A percentile compares a stretch with the other conserved stretches of the same genome.
These are phyloP conservation scores for Paecilomyces sp. DNA, from an alignment of 2,329 filamentous ascomycete species.

Conservation along the genomic window DNA sequence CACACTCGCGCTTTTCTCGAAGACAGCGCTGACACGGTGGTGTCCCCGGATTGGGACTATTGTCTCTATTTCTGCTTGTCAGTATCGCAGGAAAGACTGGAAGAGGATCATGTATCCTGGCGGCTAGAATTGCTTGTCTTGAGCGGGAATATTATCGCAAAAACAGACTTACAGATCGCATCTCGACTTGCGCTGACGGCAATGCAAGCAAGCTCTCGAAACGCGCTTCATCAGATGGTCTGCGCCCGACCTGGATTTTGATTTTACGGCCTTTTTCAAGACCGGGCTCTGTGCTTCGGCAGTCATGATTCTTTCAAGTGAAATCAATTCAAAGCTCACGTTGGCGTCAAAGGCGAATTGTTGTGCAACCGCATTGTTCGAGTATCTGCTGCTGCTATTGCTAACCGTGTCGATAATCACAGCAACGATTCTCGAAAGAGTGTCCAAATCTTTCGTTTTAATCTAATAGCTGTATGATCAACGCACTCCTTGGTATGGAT, in stretches of 20 bases:
- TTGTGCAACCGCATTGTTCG: background rate
- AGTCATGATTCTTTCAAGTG: conserved; percentile 1
- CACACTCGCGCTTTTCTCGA: conserved; percentile 51
- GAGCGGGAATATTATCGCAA: background rate
- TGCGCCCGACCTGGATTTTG: conserved; percentile 17
- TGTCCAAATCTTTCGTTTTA: background rate
- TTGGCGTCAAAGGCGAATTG: background rate
- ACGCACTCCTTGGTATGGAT: background rate
- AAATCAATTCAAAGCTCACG: background rate
- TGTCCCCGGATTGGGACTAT: conserved; percentile 43
- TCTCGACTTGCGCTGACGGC: conserved; percentile 43
- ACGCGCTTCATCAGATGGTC: conserved; percentile 37
- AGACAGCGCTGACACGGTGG: conserved; percentile 53
- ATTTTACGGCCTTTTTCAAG: conserved; percentile 5
- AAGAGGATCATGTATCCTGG: conserved; percentile 8
- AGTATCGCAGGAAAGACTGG: conserved; percentile 9
- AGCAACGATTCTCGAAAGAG: background rate
- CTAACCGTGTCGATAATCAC: background rate
- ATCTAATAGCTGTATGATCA: background rate
- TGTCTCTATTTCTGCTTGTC: conserved; percentile 25
- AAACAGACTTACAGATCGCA: conserved; percentile 42
- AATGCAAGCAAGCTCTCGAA: conserved; percentile 42
- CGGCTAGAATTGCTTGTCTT: conserved; percentile 1
- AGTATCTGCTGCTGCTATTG: background rate
- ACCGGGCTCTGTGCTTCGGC: conserved; percentile 1